phyloP scores from a whole-genome alignment of 164 flowering plant genomes.

The Kalanchoe fedtschenkoi region DNA sequence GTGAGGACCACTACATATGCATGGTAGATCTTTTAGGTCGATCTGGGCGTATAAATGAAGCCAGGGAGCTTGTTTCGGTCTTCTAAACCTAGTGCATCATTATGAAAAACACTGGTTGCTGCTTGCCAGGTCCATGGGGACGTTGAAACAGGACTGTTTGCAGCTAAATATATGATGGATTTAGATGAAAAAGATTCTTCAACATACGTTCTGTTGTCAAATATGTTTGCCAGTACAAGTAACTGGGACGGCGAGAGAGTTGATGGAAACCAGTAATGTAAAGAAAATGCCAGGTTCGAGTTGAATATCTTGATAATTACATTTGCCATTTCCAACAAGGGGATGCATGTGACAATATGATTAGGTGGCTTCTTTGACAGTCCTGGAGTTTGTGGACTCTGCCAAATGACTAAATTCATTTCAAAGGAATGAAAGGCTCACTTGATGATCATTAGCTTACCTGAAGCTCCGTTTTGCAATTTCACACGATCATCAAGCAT shows the following conservation, averaged over 20 bases:
- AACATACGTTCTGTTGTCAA: slow-evolving; percentile 52
- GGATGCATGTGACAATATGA: no score
- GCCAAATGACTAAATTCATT: no score
- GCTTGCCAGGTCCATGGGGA: slow-evolving; percentile 59
- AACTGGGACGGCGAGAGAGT: slow-evolving; percentile 50
- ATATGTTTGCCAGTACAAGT: slow-evolving; percentile 43
- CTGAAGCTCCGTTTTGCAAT: no score
- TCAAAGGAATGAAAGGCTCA: no score
- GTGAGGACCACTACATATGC: slow-evolving; percentile 70
- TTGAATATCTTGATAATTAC: no score
- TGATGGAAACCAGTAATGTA: slow-evolving; percentile 42
- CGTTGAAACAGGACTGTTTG: slow-evolving; percentile 42
- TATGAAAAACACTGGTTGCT: slow-evolving; percentile 71
- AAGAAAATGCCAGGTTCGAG: slow-evolving; percentile 59
- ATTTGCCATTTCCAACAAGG: no score
- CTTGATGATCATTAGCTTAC: no score
- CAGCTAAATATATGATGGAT: slow-evolving; percentile 41
- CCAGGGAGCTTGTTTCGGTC: slow-evolving; percentile 55
- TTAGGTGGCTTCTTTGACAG: no score
- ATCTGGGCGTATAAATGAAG: slow-evolving; percentile 48
- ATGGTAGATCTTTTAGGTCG: slow-evolving; percentile 64
- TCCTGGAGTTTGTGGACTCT: no score
- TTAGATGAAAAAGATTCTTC: slow-evolving; percentile 44
- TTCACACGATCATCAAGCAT: no score
- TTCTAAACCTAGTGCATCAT: slow-evolving; percentile 37